Base-by-base conservation (phyloP, 495 filamentous ascomycete genomes). In the Penicillium coffeae region DNA sequence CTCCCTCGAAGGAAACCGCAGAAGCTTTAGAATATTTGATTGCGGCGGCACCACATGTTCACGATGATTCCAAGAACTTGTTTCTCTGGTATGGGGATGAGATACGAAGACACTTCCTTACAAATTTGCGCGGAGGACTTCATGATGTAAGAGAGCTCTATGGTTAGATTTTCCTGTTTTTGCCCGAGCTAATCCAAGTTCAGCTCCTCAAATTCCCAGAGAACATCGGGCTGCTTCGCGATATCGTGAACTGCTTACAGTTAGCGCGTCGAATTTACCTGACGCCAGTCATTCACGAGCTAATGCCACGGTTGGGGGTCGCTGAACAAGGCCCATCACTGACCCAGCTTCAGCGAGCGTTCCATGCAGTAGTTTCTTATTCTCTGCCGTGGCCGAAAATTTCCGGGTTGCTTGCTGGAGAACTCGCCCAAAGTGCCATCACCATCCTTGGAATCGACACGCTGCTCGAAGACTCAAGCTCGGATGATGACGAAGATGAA, bases 331-430 rank as follows among this genome's bases (percentile, higher is more conserved):
- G 77, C 3, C 50, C 50, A 4, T 62, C 74, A 7, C 64, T 79
- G 40, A 43, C 62, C 15, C 78, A 74, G 18, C 80, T 88, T 48
- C 70, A 72, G 15, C 70, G 78, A 32, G 77, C 82, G 50, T 76
- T 90, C 19, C 77, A 86, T 56, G 79, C 83, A 15, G 76, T 89
- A 19, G 76, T 88, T 22, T 74, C 76, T 14, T 84, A 86, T 60
- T 83, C 84, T 3, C 63, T 83, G 21, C 80, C 81, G 3, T 73
- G 74, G 55, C 63, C 63, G 21, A 38, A 58, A 5, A 58, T 88
- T 27, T 72, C 76, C 33, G 57, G 61, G 13, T 68, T 82, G 10
- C 60, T 90, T 3, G 67, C 69, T 2, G 60, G 59, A 16, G 78
- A 85, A 34, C 54, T 89, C 13, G 65, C 69, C 13, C 70, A 68